A percentile compares a stretch with the other conserved stretches of the same genome.
These are phyloP conservation scores for Allomyces macrogynus DNA, from an alignment of 192 early-diverging fungal genomes.

Conservation along the genomic window DNA sequence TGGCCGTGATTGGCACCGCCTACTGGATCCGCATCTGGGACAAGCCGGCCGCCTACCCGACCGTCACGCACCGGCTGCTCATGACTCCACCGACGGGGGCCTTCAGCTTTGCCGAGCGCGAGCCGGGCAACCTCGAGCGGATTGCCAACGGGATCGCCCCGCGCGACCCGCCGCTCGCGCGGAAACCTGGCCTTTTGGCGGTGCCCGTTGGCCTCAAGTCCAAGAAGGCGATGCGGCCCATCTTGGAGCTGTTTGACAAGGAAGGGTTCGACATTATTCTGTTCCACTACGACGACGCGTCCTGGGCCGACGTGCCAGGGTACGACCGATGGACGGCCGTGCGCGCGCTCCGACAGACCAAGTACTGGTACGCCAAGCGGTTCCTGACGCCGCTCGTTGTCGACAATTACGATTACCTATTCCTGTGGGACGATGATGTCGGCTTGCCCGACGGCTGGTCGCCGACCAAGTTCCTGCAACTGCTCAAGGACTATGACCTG, in stretches of 20 bases:
- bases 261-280: background rate
- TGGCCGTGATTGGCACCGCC: no score
- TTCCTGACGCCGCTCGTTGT: background rate
- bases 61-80: background rate
- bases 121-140: background rate
- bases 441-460: background rate
- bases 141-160: background rate
- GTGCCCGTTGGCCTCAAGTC: background rate
- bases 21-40: no score
- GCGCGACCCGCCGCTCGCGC: background rate
- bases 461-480: background rate
- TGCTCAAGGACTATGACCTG: background rate
- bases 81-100: background rate
- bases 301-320: background rate
- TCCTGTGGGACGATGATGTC: background rate
- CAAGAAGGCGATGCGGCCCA: background rate
- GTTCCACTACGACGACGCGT: background rate
- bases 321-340: background rate
- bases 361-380: conserved; percentile 1
- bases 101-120: background rate
- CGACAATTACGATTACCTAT: background rate
- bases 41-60: no score
- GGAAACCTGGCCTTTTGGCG: background rate
- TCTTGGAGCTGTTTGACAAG: background rate
- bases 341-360: background rate